Percentiles rank a stretch among this genome's conserved stretches.
phyloP scores from a whole-genome alignment of 2,329 filamentous ascomycete species.

The Decorospora gaudefroyi region DNA sequence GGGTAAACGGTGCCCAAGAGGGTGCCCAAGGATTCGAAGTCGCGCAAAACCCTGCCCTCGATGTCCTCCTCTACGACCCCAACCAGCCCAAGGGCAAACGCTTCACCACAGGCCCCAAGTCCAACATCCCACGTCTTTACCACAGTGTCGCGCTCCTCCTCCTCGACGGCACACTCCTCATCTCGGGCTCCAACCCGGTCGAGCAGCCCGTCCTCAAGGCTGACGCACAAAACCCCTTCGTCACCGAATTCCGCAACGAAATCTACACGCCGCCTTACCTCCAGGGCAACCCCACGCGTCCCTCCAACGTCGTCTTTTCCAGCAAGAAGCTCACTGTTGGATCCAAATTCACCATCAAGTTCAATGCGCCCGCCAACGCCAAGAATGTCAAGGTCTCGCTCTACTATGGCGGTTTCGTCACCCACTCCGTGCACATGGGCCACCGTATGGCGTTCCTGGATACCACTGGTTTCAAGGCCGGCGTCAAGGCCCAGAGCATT shows the following conservation, averaged over 20 bases:
- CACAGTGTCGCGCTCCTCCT: conserved; percentile 64
- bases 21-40: conserved; percentile 66
- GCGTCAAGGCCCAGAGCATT: conserved; percentile 52
- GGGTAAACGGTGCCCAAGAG: conserved; percentile 62
- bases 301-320: conserved; percentile 55
- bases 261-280: conserved; percentile 66
- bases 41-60: conserved; percentile 58
- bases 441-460: conserved; percentile 63
- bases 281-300: conserved; percentile 57
- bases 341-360: conserved; percentile 54
- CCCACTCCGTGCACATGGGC: conserved; percentile 65
- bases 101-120: conserved; percentile 54
- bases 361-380: conserved; percentile 52
- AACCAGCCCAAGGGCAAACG: conserved; percentile 56
- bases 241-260: conserved; percentile 66
- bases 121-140: conserved; percentile 57
- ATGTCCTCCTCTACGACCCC: conserved; percentile 63
- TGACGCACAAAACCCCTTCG: conserved; percentile 54
- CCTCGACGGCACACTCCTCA: conserved; percentile 63
- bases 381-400: conserved; percentile 56
- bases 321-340: conserved; percentile 51
- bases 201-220: conserved; percentile 59
- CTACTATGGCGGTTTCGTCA: conserved; percentile 65
- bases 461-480: conserved; percentile 53
- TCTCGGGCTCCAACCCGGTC: conserved; percentile 65